Conservation (phyloP, 108 stramenopile genomes). For the Nannochloropsis oceanica region DNA sequence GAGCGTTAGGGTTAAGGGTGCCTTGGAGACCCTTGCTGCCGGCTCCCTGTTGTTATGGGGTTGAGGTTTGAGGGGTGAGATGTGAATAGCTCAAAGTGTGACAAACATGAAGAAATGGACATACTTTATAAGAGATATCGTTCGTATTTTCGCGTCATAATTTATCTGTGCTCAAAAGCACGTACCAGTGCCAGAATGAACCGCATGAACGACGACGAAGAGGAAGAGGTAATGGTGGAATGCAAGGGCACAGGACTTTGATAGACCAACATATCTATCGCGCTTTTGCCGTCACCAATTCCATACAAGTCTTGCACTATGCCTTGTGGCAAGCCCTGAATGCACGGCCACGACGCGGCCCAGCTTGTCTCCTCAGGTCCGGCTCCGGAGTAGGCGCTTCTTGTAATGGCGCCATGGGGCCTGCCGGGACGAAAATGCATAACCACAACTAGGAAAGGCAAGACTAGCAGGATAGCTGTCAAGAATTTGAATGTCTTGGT, state of each 20-base stretch:
- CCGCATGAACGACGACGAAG: not conserved
- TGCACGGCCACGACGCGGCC: not conserved
- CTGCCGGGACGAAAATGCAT: not conserved
- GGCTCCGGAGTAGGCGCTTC: no score
- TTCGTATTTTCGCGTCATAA: no score
- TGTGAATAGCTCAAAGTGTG: no score
- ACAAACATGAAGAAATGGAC: no score
- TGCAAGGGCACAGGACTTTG: not conserved
- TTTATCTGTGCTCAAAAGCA: not conserved
- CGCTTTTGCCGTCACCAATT: not conserved
- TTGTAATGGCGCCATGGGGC: not conserved
- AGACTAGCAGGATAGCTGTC: not conserved
- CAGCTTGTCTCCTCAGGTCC: not conserved
- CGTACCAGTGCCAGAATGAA: not conserved
- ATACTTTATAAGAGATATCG: no score
- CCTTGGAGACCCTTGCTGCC: no score
- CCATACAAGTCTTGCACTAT: not conserved
- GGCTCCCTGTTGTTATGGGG: no score
- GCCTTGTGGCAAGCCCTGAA: not conserved
- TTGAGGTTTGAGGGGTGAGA: no score
- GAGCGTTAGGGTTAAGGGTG: no score
- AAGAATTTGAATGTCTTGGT: not conserved
- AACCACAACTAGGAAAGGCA: not conserved
- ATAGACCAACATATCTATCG: not conserved
- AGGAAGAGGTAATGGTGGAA: not conserved